Percentiles rank a stretch among this genome's conserved stretches.
These are phyloP conservation scores for Cordyceps cateniannulata DNA, from an alignment of 2,329 filamentous ascomycete species.

Conservation along the genomic window DNA sequence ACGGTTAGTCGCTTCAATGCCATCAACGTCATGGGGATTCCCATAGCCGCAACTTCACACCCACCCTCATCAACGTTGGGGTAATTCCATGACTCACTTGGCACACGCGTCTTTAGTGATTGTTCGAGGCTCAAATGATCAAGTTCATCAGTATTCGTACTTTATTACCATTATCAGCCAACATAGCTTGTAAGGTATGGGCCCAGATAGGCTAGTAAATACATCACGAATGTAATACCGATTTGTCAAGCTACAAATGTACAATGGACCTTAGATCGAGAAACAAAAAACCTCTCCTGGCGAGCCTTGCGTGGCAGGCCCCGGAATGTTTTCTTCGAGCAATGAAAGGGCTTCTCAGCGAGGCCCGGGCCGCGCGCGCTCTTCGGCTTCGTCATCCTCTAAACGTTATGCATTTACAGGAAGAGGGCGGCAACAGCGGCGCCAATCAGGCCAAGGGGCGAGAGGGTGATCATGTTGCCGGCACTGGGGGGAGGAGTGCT, in stretches of 20 bases:
- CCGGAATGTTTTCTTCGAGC: background rate
- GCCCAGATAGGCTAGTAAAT: background rate
- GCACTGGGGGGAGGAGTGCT: constrained; percentile 6
- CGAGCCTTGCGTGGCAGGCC: background rate
- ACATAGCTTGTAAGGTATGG: background rate
- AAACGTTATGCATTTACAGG: background rate
- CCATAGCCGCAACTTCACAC: too few relatives aligned
- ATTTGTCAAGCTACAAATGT: background rate
- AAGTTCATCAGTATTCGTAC: background rate
- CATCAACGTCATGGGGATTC: too few relatives aligned
- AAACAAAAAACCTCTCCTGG: background rate
- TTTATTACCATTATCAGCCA: constrained; percentile 1
- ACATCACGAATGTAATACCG: background rate
- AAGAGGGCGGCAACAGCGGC: constrained; percentile 6
- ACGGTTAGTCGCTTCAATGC: too few relatives aligned
- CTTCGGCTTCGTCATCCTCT: background rate
- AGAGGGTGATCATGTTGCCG: constrained; percentile 1
- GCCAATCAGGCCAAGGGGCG: constrained; percentile 3
- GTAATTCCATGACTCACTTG: background rate
- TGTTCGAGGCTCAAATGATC: background rate
- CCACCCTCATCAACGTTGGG: too few relatives aligned
- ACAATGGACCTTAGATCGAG: background rate
- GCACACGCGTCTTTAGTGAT: background rate
- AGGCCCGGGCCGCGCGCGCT: background rate
- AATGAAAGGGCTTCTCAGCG: background rate